Percentiles rank a stretch among this genome's conserved stretches.
Conservation (phyloP, 768 basidiomycete genomes). For the Boletus tomentosulus region DNA sequence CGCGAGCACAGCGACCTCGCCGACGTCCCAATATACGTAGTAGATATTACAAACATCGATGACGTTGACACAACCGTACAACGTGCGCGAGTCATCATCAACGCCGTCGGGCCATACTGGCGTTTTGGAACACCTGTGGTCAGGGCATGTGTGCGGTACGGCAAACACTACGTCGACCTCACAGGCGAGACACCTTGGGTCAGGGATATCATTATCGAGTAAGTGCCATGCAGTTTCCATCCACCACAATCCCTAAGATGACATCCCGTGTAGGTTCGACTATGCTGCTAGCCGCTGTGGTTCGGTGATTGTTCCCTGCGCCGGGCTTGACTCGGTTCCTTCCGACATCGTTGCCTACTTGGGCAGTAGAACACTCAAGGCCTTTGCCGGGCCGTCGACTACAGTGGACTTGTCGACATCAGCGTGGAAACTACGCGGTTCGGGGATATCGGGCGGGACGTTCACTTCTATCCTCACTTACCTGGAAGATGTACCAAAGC, state of each 20-base stretch:
- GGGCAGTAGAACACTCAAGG: slow-evolving; percentile 65
- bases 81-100: slow-evolving; percentile 64
- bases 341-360: slow-evolving; percentile 68
- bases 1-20: slow-evolving; percentile 40
- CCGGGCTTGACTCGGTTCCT: slow-evolving; percentile 76
- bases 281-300: slow-evolving; percentile 64
- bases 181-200: slow-evolving; percentile 73
- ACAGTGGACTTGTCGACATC: slow-evolving; percentile 55
- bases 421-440: slow-evolving; percentile 36
- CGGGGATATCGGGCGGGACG: slow-evolving; percentile 36
- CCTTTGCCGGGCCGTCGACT: slow-evolving; percentile 32
- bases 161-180: slow-evolving; percentile 84
- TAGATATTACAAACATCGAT: slow-evolving; percentile 55
- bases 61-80: slow-evolving; percentile 58
- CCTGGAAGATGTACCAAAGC: slow-evolving; percentile 31
- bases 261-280: slow-evolving; percentile 51
- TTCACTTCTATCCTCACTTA: slow-evolving; percentile 32
- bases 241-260: slow-evolving; percentile 5
- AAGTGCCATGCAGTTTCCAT: slow-evolving; percentile 24
- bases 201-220: slow-evolving; percentile 56
- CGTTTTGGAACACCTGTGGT: slow-evolving; percentile 71
- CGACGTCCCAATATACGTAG: slow-evolving; percentile 43
- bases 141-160: slow-evolving; percentile 68
- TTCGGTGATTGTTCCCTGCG: slow-evolving; percentile 74
- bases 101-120: slow-evolving; percentile 74